Evolutionary conservation across 1,284 basidiomycete species (phyloP).

Genomic region (Tylopilus sp.): DNA sequence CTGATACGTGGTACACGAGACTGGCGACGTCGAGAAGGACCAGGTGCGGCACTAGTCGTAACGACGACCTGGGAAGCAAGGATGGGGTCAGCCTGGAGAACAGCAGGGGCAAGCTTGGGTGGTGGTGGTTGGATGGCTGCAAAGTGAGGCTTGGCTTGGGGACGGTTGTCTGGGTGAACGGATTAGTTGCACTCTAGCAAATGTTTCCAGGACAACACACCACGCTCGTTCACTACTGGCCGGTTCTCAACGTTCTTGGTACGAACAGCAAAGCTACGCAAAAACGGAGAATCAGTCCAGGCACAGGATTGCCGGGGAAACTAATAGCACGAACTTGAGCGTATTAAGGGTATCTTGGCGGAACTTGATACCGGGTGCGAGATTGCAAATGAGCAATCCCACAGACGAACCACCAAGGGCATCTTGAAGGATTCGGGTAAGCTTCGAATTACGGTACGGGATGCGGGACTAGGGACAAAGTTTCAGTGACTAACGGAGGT

Average conservation of each 20-base stretch:
- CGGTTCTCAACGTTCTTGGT: constrained; percentile 81
- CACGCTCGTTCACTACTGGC: constrained; percentile 68
- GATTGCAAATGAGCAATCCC: constrained; percentile 77
- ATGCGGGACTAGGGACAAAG: constrained; percentile 57
- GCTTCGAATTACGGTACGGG: constrained; percentile 80
- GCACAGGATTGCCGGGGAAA: not conserved
- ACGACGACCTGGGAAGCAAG: constrained; percentile 13
- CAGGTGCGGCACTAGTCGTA: constrained; percentile 14
- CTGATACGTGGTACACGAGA: constrained; percentile 35
- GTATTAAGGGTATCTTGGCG: constrained; percentile 82
- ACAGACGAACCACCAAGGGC: constrained; percentile 76
- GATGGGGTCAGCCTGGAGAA: constrained; percentile 31
- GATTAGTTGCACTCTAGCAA: not conserved
- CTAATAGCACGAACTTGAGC: constrained; percentile 54
- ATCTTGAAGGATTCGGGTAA: constrained; percentile 80
- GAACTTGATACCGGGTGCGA: constrained; percentile 76
- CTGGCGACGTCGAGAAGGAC: constrained; percentile 35
- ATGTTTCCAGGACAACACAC: constrained; percentile 36
- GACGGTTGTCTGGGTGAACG: constrained; percentile 46
- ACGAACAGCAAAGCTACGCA: constrained; percentile 64
- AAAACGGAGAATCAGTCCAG: not conserved
- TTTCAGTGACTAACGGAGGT: not conserved
- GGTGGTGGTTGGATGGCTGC: constrained; percentile 50
- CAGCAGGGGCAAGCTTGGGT: constrained; percentile 45
- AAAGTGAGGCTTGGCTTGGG: constrained; percentile 54